Conservation (phyloP, 2,329 filamentous ascomycete genomes). For the Penicillium sp. region DNA sequence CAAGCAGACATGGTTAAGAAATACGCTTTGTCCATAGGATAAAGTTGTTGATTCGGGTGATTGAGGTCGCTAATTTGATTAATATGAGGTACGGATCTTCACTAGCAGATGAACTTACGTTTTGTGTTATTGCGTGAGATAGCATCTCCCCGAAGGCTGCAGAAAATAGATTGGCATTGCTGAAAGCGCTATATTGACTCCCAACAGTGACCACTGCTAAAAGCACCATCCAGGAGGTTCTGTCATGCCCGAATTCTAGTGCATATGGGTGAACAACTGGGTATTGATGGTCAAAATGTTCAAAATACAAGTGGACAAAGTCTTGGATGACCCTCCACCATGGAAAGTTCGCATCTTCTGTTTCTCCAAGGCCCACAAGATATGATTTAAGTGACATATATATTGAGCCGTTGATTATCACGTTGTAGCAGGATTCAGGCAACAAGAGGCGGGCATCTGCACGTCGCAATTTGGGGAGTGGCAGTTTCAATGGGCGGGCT, state of each 20-base stretch:
- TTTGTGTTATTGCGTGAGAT: background rate
- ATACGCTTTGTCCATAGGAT: background rate
- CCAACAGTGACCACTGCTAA: slow-evolving; percentile 1
- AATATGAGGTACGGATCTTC: background rate
- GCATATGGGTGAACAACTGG: background rate
- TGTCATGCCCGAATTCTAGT: background rate
- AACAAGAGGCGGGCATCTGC: background rate
- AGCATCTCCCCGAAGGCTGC: background rate
- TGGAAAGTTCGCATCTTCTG: background rate
- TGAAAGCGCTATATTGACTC: slow-evolving; percentile 1
- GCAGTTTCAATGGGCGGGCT: background rate
- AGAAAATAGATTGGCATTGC: background rate
- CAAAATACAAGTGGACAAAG: slow-evolving; percentile 3
- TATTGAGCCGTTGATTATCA: background rate
- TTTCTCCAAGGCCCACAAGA: background rate
- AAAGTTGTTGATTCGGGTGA: background rate
- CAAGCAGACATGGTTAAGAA: background rate
- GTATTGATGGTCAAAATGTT: slow-evolving; percentile 2
- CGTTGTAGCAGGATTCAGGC: background rate
- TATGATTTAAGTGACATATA: background rate
- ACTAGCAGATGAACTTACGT: background rate
- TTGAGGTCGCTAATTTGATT: background rate
- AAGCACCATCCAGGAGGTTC: background rate
- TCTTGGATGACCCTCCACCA: background rate
- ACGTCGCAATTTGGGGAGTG: background rate